Base-by-base conservation (phyloP, 2,329 filamentous ascomycete species). In the Penicillium palitans region DNA sequence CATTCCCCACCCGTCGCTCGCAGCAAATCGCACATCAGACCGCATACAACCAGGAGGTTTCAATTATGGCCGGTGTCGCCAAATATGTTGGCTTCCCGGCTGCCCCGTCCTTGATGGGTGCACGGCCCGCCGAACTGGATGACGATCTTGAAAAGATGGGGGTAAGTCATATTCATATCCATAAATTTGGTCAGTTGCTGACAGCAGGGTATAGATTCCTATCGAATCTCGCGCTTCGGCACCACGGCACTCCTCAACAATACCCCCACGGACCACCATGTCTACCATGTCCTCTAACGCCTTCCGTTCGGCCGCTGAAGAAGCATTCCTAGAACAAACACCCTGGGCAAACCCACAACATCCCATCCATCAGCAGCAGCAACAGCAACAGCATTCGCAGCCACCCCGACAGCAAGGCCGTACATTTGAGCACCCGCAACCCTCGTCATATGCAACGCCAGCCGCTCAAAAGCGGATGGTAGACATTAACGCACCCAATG, bases 31-130 rank as follows among this genome's bases (percentile, higher is more conserved):
- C 86, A 61, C 90, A 97, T 62, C 93, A 96, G 66, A 84, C 92
- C 50, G 90, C 93, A 47, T 98, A 98, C 79, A 98, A 96, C 73
- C 90, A 89, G 64, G 95, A 99, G 73, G 93, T 99, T 5, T 96
- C 93, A 0, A 86, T 97, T 29, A 79, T 99, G 57, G 88, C 93
- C 6, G 93, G 93, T 39, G 83, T 98, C 52, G 93, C 93, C 37
- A 98, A 97, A 77, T 93, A 97, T 73, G 88, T 96, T 69, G 95
- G 95, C 25, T 99, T 99, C 76, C 95, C 95, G 37, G 93, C 93
- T 33, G 95, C 93, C n/a, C 95, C 95, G 21, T 83, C 90, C 35
- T 88, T 99, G 76, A 82, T 82, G 58, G 84, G 90, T 42, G 90
- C 90, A 27, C 87, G 88, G 39, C 76, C 83, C 24, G 80, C 84